Evolutionary conservation across 805 yeast species (phyloP).

Genomic region (Kodamaea restingae): DNA sequence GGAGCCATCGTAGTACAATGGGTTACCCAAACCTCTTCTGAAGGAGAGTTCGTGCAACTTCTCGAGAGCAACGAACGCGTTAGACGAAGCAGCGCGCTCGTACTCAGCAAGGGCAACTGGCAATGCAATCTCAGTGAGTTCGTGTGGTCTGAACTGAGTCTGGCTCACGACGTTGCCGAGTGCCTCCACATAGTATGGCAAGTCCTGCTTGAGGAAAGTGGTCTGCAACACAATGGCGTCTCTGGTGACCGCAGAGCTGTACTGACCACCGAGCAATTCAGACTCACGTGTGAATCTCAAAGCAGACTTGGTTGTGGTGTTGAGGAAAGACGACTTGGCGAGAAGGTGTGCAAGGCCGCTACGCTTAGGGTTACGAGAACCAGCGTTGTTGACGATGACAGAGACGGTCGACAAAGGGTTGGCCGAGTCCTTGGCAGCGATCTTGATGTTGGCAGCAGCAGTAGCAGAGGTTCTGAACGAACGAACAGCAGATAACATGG

Average conservation of each 20-base stretch:
- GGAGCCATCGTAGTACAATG: slow-evolving; percentile 70
- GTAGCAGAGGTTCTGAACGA: slow-evolving; percentile 40
- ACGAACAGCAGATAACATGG: slow-evolving; percentile 41
- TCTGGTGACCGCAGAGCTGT: slow-evolving; percentile 69
- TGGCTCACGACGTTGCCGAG: slow-evolving; percentile 68
- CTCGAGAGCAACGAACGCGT: slow-evolving; percentile 65
- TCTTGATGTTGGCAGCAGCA: slow-evolving; percentile 34
- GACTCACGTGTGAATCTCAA: slow-evolving; percentile 91
- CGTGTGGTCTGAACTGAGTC: slow-evolving; percentile 78
- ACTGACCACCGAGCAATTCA: slow-evolving; percentile 86
- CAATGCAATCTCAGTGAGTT: slow-evolving; percentile 72
- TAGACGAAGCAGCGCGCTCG: slow-evolving; percentile 45
- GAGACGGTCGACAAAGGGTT: slow-evolving; percentile 72
- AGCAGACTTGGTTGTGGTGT: slow-evolving; percentile 79
- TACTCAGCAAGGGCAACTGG: slow-evolving; percentile 73
- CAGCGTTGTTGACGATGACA: slow-evolving; percentile 76
- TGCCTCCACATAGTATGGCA: slow-evolving; percentile 88
- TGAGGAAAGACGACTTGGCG: slow-evolving; percentile 78
- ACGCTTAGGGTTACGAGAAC: slow-evolving; percentile 60
- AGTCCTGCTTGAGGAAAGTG: slow-evolving; percentile 76
- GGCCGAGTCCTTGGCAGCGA: slow-evolving; percentile 53
- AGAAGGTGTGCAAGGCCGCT: slow-evolving; percentile 86
- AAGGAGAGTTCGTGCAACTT: slow-evolving; percentile 75
- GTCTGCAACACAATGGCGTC: slow-evolving; percentile 80
- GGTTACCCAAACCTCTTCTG: slow-evolving; percentile 84